Base-by-base conservation (phyloP, 768 basidiomycete genomes). In the Suillus bovinus region DNA sequence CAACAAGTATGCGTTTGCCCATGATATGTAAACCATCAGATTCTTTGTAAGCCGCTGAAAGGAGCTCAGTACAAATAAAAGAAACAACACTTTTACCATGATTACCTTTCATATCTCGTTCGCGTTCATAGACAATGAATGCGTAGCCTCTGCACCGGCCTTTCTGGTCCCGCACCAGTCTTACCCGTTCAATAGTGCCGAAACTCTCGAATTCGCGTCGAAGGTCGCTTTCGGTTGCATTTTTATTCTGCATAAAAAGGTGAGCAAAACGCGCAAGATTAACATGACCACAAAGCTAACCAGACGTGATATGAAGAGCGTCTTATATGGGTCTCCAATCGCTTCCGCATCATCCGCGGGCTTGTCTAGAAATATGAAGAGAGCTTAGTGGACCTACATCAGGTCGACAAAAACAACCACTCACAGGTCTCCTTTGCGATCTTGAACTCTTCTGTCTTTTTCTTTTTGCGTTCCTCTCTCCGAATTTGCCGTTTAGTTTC, bases 51-150 rank as follows among this genome's bases (percentile, higher is more conserved):
- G 96, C 97, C 66, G 90, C 90, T 91, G 66, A 50, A 52, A 46
- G 61, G 61, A 66, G 59, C 52, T 70, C 56, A 69, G 61, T 67
- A 67, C 50, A 67, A 57, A 55, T 62, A 62, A 60, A 65, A 67
- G 42, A 24, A 61, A 61, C 49, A 61, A 58, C 53, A 57, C 52
- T 31, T 56, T 63, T 13, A 17, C 34, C 38, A 17, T 57, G 22
- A 14, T 56, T 74, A 96, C 96, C 96, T 86, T 99, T 99, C 97
- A 99, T 99, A 74, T 99, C 97, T 62, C 96, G 87, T 78, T 99
- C 97, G 34, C 97, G 87, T 73, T 99, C 97, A 67, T 94, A 99
- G 20, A 99, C 95, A 65, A 99, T 84, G 77, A 99, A 99, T 24
- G 96, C 96, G 74, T 98, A 99, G 16, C 95, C 94, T 65, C 91